Percentiles rank a stretch among this genome's conserved stretches.
Evolutionary conservation across 371 early-diverging fungal genomes (phyloP).

Genomic region (Nematocida sp.): DNA sequence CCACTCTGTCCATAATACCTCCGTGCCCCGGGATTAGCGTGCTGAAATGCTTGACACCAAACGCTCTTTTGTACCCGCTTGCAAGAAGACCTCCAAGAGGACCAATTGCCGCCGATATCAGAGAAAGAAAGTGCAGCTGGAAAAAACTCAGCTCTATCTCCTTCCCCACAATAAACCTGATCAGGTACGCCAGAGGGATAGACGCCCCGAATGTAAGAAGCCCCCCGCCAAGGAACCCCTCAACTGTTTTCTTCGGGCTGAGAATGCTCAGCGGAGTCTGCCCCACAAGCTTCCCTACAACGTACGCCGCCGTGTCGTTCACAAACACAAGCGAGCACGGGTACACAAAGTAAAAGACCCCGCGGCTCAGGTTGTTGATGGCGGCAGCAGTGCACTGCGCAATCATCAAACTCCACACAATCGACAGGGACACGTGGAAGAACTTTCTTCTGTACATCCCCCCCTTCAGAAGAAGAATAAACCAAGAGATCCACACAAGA

Average conservation of each 20-base stretch:
- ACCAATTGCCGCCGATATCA: slow-evolving; percentile 87
- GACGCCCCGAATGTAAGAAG: slow-evolving; percentile 74
- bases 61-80: slow-evolving; percentile 84
- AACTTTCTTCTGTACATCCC: slow-evolving; percentile 75
- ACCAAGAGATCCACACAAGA: slow-evolving; percentile 73
- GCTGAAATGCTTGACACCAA: slow-evolving; percentile 94
- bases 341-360: slow-evolving; percentile 84
- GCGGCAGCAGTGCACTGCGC: slow-evolving; percentile 80
- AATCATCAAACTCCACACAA: slow-evolving; percentile 80
- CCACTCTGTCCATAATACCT: slow-evolving; percentile 93
- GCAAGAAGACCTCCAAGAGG: slow-evolving; percentile 99
- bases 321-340: slow-evolving; percentile 82
- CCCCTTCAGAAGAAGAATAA: slow-evolving; percentile 80
- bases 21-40: slow-evolving; percentile 82
- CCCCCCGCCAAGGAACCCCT: slow-evolving; percentile 90
- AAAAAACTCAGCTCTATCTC: not conserved
- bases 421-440: slow-evolving; percentile 82
- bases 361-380: slow-evolving; percentile 86
- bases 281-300: slow-evolving; percentile 85
- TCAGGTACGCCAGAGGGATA: slow-evolving; percentile 48
- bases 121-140: slow-evolving; percentile 69
- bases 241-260: slow-evolving; percentile 97
- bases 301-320: slow-evolving; percentile 93
- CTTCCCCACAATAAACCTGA: not conserved
- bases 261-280: slow-evolving; percentile 81